Evolutionary conservation across 345 rosid species (phyloP).

Genomic region (Gossypium herbaceum): DNA sequence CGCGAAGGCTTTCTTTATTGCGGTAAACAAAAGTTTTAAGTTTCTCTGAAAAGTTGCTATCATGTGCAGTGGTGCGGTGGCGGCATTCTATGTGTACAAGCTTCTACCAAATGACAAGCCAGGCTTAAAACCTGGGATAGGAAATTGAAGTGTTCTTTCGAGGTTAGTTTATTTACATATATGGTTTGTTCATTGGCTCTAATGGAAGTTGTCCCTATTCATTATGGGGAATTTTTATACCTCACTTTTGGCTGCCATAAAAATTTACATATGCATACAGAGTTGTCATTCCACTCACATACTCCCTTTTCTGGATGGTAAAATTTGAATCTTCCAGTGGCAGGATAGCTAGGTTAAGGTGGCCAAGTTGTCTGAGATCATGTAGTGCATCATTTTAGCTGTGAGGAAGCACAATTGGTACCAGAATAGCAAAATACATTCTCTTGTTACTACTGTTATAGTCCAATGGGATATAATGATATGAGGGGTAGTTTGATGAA

Average conservation of each 20-base stretch:
- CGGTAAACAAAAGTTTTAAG: no score
- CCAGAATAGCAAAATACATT: not conserved
- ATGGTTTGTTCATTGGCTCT: not conserved
- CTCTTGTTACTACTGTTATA: not conserved
- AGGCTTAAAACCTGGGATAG: conserved; percentile 36
- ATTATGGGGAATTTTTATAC: no score
- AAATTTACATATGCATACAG: no score
- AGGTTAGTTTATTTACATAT: conserved; percentile 15
- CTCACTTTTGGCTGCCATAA: no score
- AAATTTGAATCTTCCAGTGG: not conserved
- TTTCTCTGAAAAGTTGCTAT: conserved; percentile 10
- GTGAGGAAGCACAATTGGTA: not conserved
- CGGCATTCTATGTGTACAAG: conserved; percentile 65
- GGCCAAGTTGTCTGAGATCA: not conserved
- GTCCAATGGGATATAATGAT: not conserved
- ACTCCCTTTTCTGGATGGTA: not conserved
- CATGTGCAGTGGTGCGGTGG: conserved; percentile 66
- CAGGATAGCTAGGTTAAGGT: not conserved
- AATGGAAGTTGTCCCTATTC: not conserved
- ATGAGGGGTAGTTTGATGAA: not conserved
- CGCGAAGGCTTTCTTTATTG: no score
- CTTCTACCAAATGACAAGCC: conserved; percentile 31
- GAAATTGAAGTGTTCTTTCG: conserved; percentile 23
- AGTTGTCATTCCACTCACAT: not conserved
- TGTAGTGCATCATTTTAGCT: not conserved